Conservation (phyloP, 345 rosid genomes). For the Aegle marmelos region DNA sequence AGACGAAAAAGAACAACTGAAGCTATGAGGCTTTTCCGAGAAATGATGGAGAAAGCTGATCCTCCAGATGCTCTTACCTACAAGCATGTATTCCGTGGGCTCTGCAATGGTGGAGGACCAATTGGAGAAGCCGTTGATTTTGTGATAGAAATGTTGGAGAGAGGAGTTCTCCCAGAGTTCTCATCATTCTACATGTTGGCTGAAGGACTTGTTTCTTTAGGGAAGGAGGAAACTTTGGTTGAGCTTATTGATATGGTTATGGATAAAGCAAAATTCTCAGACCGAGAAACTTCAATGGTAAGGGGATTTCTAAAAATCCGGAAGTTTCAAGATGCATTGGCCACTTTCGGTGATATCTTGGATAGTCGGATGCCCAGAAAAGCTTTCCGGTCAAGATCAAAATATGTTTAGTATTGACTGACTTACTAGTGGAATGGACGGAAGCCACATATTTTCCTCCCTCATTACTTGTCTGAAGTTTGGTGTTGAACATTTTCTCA, state of each 20-base stretch:
- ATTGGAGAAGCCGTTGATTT: slow-evolving; percentile 83
- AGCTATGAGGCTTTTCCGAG: slow-evolving; percentile 79
- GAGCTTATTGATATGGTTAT: slow-evolving; percentile 61
- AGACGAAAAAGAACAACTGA: slow-evolving; percentile 56
- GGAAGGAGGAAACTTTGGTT: slow-evolving; percentile 65
- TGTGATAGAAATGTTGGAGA: slow-evolving; percentile 62
- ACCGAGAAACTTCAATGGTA: slow-evolving; percentile 58
- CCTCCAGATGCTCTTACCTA: slow-evolving; percentile 62
- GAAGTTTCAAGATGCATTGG: slow-evolving; percentile 74
- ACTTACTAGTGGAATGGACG: neutral
- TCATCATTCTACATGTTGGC: slow-evolving; percentile 77
- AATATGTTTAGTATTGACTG: neutral
- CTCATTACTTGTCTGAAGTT: neutral
- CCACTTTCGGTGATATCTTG: slow-evolving; percentile 54
- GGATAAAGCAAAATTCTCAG: slow-evolving; percentile 61
- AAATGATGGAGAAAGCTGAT: slow-evolving; percentile 61
- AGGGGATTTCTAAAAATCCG: slow-evolving; percentile 66
- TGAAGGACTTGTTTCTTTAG: slow-evolving; percentile 69
- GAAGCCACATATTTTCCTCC: neutral
- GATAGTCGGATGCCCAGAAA: slow-evolving; percentile 38
- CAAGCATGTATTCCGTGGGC: slow-evolving; percentile 69
- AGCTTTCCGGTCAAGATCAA: slow-evolving; percentile 38
- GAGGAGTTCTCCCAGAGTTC: slow-evolving; percentile 70
- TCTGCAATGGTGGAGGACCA: slow-evolving; percentile 75
- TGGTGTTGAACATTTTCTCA: neutral